Evolutionary conservation across 1,139 yeast species (phyloP).

Genomic region (Yamadazyma spencermartinsiae): DNA sequence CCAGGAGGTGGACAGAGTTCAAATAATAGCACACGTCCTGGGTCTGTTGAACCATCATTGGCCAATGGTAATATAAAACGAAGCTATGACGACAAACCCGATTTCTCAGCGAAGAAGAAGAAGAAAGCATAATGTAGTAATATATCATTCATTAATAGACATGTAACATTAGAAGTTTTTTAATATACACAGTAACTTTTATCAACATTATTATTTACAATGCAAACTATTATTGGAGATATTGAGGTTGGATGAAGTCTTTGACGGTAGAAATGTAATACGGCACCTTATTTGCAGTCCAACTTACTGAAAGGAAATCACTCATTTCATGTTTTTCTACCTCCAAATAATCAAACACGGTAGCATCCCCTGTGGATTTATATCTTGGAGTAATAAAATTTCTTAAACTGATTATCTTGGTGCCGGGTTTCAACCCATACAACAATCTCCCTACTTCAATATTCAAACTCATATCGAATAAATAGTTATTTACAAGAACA

Average conservation of each 20-base stretch:
- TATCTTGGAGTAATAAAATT: conserved; percentile 67
- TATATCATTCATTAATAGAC: conserved; percentile 4
- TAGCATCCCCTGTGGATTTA: conserved; percentile 54
- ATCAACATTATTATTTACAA: background rate
- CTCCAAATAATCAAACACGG: conserved; percentile 60
- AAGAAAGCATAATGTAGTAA: background rate
- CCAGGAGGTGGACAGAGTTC: conserved; percentile 21
- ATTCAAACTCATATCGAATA: conserved; percentile 75
- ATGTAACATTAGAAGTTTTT: conserved; percentile 8
- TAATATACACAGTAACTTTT: conserved; percentile 2
- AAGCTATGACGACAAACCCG: conserved; percentile 7
- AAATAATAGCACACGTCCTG: conserved; percentile 32
- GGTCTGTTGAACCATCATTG: conserved; percentile 34
- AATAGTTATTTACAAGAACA: conserved; percentile 75
- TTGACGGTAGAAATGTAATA: conserved; percentile 78
- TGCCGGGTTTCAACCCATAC: conserved; percentile 64
- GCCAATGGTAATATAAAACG: conserved; percentile 11
- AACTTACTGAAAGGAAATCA: conserved; percentile 71
- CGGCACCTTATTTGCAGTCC: conserved; percentile 87
- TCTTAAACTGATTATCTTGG: conserved; percentile 75
- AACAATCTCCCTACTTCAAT: conserved; percentile 66
- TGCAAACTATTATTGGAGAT: conserved; percentile 14
- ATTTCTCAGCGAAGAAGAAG: conserved; percentile 6
- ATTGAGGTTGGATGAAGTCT: conserved; percentile 33
- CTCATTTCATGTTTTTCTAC: conserved; percentile 69